Evolutionary conservation across 768 basidiomycete species (phyloP), one percentile per base, ranked within the genome.

Genomic region (Phylloporus sp.): DNA sequence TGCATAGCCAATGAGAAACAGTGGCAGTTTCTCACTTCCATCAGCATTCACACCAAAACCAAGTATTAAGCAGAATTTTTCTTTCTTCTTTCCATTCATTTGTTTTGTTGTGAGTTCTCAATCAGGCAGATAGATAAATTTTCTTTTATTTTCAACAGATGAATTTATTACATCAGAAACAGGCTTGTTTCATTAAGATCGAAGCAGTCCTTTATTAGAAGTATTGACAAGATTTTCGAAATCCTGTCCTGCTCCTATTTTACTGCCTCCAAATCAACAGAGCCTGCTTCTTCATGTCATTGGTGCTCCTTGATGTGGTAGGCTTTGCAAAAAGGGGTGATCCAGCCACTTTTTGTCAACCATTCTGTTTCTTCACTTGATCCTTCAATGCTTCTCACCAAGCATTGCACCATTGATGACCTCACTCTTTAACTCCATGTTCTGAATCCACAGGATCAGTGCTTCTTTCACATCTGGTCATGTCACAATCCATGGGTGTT

Each of bases 381-480:
- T 66, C 3, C 45, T 23, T 1, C 3, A 8, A 3, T 51, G 48
- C 29, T 53, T 53, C 13, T 39, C 57, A 13, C 9, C 4, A 2
- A 50, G 17, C 48, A 50, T 46, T 20, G 41, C 36, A 3, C 52
- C 49, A 20, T n/a, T 38, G 6, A 64, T 53, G 6, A 11, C 34
- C 32, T 63, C 57, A 2, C 54, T 10, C 40, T 62, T 64, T 9
- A 44, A 38, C 41, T 70, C 61, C 62, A 67, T 64, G 27, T 62
- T 47, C 42, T 58, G 40, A 5, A 65, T 44, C 70, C 70, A 73
- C 1, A 67, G 45, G 8, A 53, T 20, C 1, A 72, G 55, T 0
- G 65, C 66, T 5, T 26, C 17, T 26, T 70, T 68, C 4, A 71
- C 65, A 44, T 69, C 70, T 6, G 67, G 71, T 7, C 50, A 18